Base-by-base conservation (phyloP, 2,329 filamentous ascomycete genomes). In the Cytospora mali region DNA sequence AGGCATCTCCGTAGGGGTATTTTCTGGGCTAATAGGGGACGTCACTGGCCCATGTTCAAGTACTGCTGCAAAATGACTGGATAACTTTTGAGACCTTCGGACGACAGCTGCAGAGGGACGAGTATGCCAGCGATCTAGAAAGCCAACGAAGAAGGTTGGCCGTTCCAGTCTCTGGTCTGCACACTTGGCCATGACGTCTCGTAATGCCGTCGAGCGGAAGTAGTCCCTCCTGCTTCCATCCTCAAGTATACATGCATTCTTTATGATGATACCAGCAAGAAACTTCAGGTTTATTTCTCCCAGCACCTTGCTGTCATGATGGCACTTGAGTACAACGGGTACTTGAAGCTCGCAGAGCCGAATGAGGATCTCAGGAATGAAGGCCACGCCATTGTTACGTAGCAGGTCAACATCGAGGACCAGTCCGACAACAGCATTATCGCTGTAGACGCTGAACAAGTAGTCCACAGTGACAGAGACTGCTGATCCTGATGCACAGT, bases 201-300 rank as follows among this genome's bases (percentile, higher is more conserved):
- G 73, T 55, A 79, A 72, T 4, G 70, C 64, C 13, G 68, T 59
- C 28, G 77, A 74, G 54, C 77, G 74, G 66, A 80, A 80, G 66
- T 77, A 81, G 64, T 81, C 77, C 23, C 77, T 71, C 23, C 75
- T 71, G 52, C 76, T 70, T 4, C 79, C 79, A 54, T 76, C 73
- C 6, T 71, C 69, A 7, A 77, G 69, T 18, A 80, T 78, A 11
- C 74, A 75, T 7, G 74, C 77, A 65, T 79, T 80, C 58, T 77
- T 73, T 35, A 79, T 72, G 53, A 80, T 73, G 46, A 79, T 60
- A 4, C 79, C 79, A 2, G 70, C 68, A 21, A 78, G 66, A 6
- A 73, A 62, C 1, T 69, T 68, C 28, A 78, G 65, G 65, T 73
- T 70, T 11, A 77, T 58, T 1, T 60, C 49, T 13, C 68, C 64